Conservation (phyloP, 345 rosid genomes). For the Aegle marmelos region DNA sequence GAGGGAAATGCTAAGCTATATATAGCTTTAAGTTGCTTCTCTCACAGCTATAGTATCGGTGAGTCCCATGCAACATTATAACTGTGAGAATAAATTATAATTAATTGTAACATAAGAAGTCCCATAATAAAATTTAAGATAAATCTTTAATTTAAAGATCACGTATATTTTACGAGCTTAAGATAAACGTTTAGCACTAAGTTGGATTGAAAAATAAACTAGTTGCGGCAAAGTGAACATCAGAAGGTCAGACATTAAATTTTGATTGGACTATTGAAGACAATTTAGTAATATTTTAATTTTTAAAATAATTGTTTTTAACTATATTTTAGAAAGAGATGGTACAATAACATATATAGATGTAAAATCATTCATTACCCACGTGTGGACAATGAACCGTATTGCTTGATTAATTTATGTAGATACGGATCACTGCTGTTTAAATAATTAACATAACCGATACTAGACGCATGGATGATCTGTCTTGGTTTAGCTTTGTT, state of each 20-base stretch:
- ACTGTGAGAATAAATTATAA: too few species aligned
- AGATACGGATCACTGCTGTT: background rate
- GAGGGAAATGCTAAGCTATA: too few species aligned
- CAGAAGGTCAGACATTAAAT: too few species aligned
- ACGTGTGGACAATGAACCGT: background rate
- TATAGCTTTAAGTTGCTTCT: too few species aligned
- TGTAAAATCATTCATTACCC: background rate
- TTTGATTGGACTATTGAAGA: too few species aligned
- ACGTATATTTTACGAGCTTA: background rate
- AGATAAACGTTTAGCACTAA: background rate
- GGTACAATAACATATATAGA: background rate
- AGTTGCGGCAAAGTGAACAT: background rate
- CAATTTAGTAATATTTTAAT: too few species aligned
- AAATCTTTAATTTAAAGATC: background rate
- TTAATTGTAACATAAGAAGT: too few species aligned
- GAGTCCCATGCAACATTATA: too few species aligned
- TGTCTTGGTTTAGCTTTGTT: background rate
- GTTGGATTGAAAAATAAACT: background rate
- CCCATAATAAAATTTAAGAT: too few species aligned
- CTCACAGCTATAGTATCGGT: too few species aligned
- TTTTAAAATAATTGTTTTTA: too few species aligned
- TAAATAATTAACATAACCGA: background rate
- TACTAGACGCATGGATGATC: background rate
- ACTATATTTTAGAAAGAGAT: background rate
- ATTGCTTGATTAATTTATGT: background rate